Evolutionary conservation across 331 rosid species (phyloP).

Genomic region (Malus hybrid): DNA sequence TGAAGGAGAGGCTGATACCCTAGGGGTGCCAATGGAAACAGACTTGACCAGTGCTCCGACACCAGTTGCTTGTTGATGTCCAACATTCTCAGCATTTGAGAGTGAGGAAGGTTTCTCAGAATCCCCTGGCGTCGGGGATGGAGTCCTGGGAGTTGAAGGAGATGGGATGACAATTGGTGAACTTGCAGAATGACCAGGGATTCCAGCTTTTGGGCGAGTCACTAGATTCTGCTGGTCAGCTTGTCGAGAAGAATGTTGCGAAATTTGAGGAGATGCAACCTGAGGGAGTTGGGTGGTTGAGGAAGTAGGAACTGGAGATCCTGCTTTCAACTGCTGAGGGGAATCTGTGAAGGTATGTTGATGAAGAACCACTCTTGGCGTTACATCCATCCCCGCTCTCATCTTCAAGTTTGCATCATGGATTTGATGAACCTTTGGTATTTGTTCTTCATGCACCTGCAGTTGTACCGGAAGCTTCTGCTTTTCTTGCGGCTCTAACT

Average conservation of each 20-base stretch:
- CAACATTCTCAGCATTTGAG: slow-evolving; percentile 57
- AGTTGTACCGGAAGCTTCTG: neutral
- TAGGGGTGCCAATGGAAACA: slow-evolving; percentile 92
- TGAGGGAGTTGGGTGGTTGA: slow-evolving; percentile 77
- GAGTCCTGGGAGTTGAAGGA: slow-evolving; percentile 89
- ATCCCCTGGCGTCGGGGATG: slow-evolving; percentile 83
- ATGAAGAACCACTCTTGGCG: slow-evolving; percentile 59
- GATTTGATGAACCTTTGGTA: slow-evolving; percentile 55
- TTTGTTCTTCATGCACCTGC: slow-evolving; percentile 62
- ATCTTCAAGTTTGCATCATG: slow-evolving; percentile 56
- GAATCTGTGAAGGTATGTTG: slow-evolving; percentile 47
- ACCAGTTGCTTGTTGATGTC: slow-evolving; percentile 53
- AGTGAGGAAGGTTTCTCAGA: slow-evolving; percentile 72
- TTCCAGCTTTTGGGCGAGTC: slow-evolving; percentile 65
- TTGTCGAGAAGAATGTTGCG: slow-evolving; percentile 84
- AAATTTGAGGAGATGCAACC: slow-evolving; percentile 74
- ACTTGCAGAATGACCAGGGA: slow-evolving; percentile 78
- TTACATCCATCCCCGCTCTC: slow-evolving; percentile 52
- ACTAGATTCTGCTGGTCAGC: slow-evolving; percentile 67
- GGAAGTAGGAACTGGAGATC: slow-evolving; percentile 51
- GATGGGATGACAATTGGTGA: slow-evolving; percentile 83
- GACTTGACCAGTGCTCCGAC: slow-evolving; percentile 56
- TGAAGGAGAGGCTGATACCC: slow-evolving; percentile 93
- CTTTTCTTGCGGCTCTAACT: no score
- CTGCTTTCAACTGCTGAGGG: slow-evolving; percentile 69